Base-by-base conservation (phyloP, 768 basidiomycete genomes). In the Sistotremastrum suecicum region DNA sequence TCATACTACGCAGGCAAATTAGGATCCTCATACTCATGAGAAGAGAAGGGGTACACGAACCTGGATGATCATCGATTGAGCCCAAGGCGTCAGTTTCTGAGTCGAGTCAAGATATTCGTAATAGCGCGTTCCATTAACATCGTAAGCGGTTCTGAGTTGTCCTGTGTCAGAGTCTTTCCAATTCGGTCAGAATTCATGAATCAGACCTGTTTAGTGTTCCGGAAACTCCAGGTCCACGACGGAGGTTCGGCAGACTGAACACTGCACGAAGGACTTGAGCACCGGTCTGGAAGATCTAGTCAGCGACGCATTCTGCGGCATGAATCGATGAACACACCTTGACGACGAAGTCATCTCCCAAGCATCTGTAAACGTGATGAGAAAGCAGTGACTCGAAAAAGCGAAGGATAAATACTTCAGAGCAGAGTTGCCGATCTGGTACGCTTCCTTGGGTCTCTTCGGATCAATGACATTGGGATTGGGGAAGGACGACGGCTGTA, bases 161-260 rank as follows among this genome's bases (percentile, higher is more conserved):
- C 20, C 20, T 28, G 40, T 7, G 20, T 20, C 20, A 20, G 20
- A 20, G 20, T 37, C 37, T 37, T 2, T 37, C 12, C 2, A 1
- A 2, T 20, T 20, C 20, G 34, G 32, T 1, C 43, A 34, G 12
- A 34, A 2, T 7, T 33, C 11, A 20, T 34, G 5, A 10, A 3
- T 54, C 62, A 45, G 46, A 72, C 74, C 78, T 67, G 46, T 71
- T 70, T 33, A 89, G 71, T 8, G 46, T 51, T 0, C 86, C 86
- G 4, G 81, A 83, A 41, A 71, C 66, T 1, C 78, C 79, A 1
- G 81, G 82, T 3, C 76, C 83, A 41, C 82, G 78, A 34, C 70
- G 66, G 39, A 88, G 51, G 42, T 76, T 76, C 29, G 70, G 62
- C 38, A 74, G 67, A 34, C 68, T 68, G 49, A 78, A 78, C 28